phyloP scores from a whole-genome alignment of 257 asterid genomes.

The Solanum peruvianum region DNA sequence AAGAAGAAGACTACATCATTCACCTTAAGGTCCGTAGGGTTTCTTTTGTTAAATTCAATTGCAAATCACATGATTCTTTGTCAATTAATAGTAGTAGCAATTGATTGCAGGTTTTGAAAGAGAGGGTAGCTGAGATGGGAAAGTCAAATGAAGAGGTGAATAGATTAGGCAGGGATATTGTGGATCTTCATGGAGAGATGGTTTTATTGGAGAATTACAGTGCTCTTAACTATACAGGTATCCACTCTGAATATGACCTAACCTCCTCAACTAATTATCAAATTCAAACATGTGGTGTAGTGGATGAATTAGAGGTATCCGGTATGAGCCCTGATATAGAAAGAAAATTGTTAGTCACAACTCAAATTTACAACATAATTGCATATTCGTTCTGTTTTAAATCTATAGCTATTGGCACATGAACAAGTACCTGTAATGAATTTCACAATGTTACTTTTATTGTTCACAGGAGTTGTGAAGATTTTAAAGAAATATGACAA shows the following conservation, averaged over 20 bases:
- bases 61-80: not conserved
- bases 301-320: too few species aligned
- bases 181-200: constrained; percentile 90
- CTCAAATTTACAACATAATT: not conserved
- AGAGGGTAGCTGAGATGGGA: constrained; percentile 28
- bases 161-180: constrained; percentile 52
- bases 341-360: too few species aligned
- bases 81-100: too few species aligned
- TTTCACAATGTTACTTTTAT: not conserved
- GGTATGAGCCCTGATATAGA: not conserved
- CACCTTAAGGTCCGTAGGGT: constrained; percentile 6
- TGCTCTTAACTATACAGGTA: constrained; percentile 84
- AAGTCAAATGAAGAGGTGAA: constrained; percentile 35
- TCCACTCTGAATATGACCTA: not conserved
- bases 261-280: not conserved
- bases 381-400: not conserved
- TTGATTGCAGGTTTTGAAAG: constrained; percentile 43
- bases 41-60: not conserved
- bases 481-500: constrained; percentile 74
- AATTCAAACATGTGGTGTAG: not conserved
- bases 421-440: not conserved
- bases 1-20: constrained; percentile 25
- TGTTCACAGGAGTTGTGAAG: constrained; percentile 59
- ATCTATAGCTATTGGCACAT: not conserved
- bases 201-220: constrained; percentile 73